Evolutionary conservation across 2,329 filamentous ascomycete species (phyloP).

Genomic region (Sporothrix curviconia): DNA sequence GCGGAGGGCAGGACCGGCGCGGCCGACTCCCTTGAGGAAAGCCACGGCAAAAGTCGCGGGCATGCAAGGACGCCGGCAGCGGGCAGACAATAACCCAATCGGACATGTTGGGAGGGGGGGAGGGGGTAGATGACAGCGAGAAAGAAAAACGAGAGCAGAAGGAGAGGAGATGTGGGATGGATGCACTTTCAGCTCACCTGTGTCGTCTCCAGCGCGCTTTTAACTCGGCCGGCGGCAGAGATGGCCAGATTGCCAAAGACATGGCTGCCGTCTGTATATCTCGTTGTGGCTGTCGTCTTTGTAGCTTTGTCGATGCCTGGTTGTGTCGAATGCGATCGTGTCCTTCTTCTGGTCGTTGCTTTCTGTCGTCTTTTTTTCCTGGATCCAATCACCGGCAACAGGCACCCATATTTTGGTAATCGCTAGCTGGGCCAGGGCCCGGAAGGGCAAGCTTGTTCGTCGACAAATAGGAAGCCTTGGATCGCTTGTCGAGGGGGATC

Average conservation of each 20-base stretch:
- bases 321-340: background rate
- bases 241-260: conserved; percentile 55
- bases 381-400: too few relatives aligned
- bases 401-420: conserved; percentile 24
- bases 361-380: conserved; percentile 21
- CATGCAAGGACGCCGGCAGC: background rate
- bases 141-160: background rate
- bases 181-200: conserved; percentile 36
- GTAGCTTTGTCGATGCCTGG: background rate
- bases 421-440: background rate
- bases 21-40: background rate
- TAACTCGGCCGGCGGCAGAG: conserved; percentile 44
- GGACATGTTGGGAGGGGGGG: background rate
- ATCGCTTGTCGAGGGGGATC: background rate
- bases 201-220: conserved; percentile 42
- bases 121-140: background rate
- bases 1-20: too few relatives aligned
- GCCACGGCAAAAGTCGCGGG: background rate
- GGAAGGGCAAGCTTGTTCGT: background rate
- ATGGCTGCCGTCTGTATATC: conserved; percentile 28
- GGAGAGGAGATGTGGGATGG: background rate
- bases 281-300: background rate
- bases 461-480: background rate
- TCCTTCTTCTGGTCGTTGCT: background rate
- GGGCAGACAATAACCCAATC: conserved; percentile 13